Evolutionary conservation across 306 rosid genomes (phyloP), one percentile per base, ranked within the genome.

Genomic region (Sophora flavescens): DNA sequence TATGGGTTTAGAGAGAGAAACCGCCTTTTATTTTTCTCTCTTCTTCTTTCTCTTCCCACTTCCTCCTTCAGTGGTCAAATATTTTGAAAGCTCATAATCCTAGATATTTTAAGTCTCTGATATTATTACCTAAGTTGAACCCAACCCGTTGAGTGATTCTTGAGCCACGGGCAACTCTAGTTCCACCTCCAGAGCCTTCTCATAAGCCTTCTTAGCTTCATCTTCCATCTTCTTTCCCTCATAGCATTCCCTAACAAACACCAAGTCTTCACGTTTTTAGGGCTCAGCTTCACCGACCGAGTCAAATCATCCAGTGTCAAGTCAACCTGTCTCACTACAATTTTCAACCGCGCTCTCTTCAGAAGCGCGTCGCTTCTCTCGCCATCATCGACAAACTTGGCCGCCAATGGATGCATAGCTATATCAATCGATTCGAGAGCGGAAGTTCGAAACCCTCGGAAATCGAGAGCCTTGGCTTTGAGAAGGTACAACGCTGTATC

Each of bases 401-500:
- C n/a, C n/a, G n/a, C n/a, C 38, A 91, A 88, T 1, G 97, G 96
- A 2, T 97, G 91, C 26, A 93, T 81, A 30, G 98, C 96, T n/a
- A 83, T 73, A 48, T 91, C 94, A 11, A 91, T 64, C 11, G 98
- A 82, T 38, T 93, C 96, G 8, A 94, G 89, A 0, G 97, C 98
- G 42, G 96, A 91, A 75, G 89, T 67, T 52, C 86, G 81, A 78
- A 84, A 90, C 6, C 96, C 97, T 71, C 88, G 98, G 16, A 83
- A 70, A 12, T 91, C 94, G 4, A 91, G 81, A 0, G 82, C 85
- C 80, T 91, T 89, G 32, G 98, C 91, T 53, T 76, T 22, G 22
- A 22, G 22, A 22, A 22, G 79, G 0, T 93, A 90, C 32, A 84
- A 38, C 9, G 91, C 90, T 38, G 87, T 79, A 35, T 87, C 67